These are phyloP conservation scores for Cladorrhinum samala DNA, from an alignment of 495 filamentous ascomycete genomes.

Conservation along the genomic window DNA sequence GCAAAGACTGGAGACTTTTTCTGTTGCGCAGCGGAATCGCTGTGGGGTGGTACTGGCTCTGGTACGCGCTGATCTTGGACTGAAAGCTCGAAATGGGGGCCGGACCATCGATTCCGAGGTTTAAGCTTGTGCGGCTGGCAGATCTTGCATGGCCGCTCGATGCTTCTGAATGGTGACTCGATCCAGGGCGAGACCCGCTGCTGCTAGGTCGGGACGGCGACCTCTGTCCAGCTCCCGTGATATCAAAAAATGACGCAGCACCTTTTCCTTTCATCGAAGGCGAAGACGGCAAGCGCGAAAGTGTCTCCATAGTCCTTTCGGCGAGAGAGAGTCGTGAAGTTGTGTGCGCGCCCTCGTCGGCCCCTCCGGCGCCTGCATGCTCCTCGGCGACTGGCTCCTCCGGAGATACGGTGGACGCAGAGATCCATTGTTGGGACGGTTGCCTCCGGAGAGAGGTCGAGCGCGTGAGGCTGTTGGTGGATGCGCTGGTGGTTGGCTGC, in stretches of 20 bases:
- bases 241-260: slow-evolving; percentile 35
- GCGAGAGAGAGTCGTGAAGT: slow-evolving; percentile 32
- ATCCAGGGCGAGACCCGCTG: slow-evolving; percentile 34
- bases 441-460: slow-evolving; percentile 15
- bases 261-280: slow-evolving; percentile 36
- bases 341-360: not conserved
- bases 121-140: slow-evolving; percentile 38
- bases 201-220: slow-evolving; percentile 34
- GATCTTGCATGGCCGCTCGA: slow-evolving; percentile 26
- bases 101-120: slow-evolving; percentile 28
- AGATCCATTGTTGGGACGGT: slow-evolving; percentile 27
- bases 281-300: slow-evolving; percentile 42
- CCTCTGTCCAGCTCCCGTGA: slow-evolving; percentile 8
- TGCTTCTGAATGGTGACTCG: slow-evolving; percentile 39
- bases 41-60: slow-evolving; percentile 29
- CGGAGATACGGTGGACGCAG: slow-evolving; percentile 10
- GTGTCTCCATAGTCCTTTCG: slow-evolving; percentile 45
- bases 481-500: not conserved
- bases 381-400: slow-evolving; percentile 10
- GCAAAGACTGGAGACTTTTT: slow-evolving; percentile 22
- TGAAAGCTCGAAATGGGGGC: slow-evolving; percentile 19
- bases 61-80: slow-evolving; percentile 29
- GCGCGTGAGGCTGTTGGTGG: not conserved
- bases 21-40: slow-evolving; percentile 28
- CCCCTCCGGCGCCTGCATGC: not conserved